These are phyloP conservation scores for Serendipita sp. DNA, from an alignment of 768 basidiomycete species.

Conservation along the genomic window DNA sequence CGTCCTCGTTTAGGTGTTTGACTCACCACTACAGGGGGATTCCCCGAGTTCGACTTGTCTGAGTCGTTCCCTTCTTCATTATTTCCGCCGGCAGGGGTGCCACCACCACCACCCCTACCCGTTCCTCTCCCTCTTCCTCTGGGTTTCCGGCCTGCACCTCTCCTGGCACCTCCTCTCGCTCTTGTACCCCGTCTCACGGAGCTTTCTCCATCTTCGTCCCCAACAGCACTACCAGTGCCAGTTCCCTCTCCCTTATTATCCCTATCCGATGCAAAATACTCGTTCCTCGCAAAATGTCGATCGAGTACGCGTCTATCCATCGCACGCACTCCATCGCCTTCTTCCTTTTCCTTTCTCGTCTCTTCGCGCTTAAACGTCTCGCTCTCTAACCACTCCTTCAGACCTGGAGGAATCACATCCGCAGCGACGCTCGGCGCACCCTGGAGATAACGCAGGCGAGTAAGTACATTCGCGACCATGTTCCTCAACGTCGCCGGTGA, in stretches of 20 bases:
- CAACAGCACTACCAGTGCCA: not conserved
- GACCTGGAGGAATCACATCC: slow-evolving; percentile 89
- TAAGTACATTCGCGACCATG: slow-evolving; percentile 71
- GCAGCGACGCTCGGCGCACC: slow-evolving; percentile 94
- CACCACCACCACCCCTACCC: too few relatives aligned
- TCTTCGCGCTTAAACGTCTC: slow-evolving; percentile 64
- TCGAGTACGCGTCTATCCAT: slow-evolving; percentile 18
- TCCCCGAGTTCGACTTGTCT: slow-evolving; percentile 8
- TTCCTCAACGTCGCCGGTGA: slow-evolving; percentile 65
- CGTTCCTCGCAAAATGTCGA: slow-evolving; percentile 39
- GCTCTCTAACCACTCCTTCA: slow-evolving; percentile 58
- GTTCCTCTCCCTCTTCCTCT: too few relatives aligned
- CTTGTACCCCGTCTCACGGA: not conserved
- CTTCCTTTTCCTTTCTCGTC: slow-evolving; percentile 35
- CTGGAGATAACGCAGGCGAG: slow-evolving; percentile 79
- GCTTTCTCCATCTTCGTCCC: too few relatives aligned
- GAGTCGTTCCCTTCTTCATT: slow-evolving; percentile 15
- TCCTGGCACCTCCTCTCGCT: not conserved
- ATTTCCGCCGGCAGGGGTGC: not conserved
- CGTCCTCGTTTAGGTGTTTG: slow-evolving; percentile 15
- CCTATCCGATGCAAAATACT: slow-evolving; percentile 57
- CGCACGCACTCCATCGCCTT: slow-evolving; percentile 26
- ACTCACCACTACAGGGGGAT: slow-evolving; percentile 8
- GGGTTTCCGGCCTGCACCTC: not conserved
- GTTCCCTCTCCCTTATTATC: slow-evolving; percentile 37